Percentiles rank a stretch among this genome's conserved stretches.
These are phyloP conservation scores for Pelargonium cotyledonis DNA, from an alignment of 441 rosid genomes.

Conservation along the genomic window DNA sequence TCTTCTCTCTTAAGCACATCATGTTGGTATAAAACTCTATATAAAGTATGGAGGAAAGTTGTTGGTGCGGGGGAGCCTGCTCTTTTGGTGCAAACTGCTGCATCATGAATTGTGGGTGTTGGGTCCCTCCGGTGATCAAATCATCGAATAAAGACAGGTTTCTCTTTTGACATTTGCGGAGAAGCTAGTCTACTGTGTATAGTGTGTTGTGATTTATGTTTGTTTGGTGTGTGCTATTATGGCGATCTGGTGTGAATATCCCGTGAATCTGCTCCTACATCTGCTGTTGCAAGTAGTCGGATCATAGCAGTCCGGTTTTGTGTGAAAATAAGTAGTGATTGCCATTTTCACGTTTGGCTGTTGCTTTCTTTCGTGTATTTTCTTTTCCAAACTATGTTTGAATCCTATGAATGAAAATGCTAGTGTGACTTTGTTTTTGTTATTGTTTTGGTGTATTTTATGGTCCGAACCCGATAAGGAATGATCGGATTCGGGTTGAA, in stretches of 20 bases:
- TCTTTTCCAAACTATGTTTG: too few species aligned
- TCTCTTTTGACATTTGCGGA: conserved; percentile 1
- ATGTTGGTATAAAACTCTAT: conserved; percentile 20
- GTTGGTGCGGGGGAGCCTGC: conserved; percentile 6
- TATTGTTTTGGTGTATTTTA: too few species aligned
- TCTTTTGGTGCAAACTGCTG: not conserved
- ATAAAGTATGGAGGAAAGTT: conserved; percentile 20
- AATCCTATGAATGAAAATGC: too few species aligned
- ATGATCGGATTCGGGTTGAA: too few species aligned
- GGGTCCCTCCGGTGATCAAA: conserved; percentile 21
- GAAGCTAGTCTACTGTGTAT: not conserved
- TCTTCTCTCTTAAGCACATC: conserved; percentile 22
- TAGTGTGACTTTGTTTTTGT: too few species aligned
- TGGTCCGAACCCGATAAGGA: too few species aligned
- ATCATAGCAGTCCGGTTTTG: too few species aligned
- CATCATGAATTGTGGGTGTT: conserved; percentile 6
- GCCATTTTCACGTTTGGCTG: too few species aligned
- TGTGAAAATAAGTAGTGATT: too few species aligned
- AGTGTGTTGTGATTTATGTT: conserved; percentile 3
- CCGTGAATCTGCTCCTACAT: not conserved
- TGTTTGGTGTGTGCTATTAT: not conserved
- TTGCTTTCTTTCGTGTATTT: too few species aligned
- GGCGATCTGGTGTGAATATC: not conserved
- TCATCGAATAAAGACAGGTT: not conserved
- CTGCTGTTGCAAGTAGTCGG: too few species aligned